Conservation (phyloP, 2,329 filamentous ascomycete genomes). For the Plectosphaerella plurivora region DNA sequence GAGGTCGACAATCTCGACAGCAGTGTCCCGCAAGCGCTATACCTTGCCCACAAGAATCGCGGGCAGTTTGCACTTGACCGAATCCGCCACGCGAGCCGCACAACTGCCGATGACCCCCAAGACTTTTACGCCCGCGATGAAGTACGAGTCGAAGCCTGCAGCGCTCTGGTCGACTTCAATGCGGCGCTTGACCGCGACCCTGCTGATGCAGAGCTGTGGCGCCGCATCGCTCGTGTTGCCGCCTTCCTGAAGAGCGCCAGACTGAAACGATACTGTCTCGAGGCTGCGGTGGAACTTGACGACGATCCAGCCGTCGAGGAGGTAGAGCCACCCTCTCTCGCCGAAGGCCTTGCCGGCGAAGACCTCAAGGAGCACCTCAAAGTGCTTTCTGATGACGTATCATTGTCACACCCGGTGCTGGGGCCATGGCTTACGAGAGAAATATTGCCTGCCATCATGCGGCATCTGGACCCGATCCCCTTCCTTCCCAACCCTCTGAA, state of each 20-base stretch:
- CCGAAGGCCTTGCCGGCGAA: constrained; percentile 59
- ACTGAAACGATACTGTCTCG: constrained; percentile 57
- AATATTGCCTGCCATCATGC: constrained; percentile 46
- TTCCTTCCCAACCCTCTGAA: constrained; percentile 53
- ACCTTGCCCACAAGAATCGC: constrained; percentile 92
- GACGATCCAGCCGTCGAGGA: constrained; percentile 61
- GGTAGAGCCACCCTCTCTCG: constrained; percentile 57
- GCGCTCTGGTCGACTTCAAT: constrained; percentile 52
- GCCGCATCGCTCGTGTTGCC: constrained; percentile 53
- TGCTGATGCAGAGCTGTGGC: constrained; percentile 64
- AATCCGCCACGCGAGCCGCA: constrained; percentile 48
- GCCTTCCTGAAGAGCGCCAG: constrained; percentile 53
- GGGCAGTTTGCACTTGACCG: constrained; percentile 86
- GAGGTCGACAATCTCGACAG: constrained; percentile 72
- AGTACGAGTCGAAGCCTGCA: constrained; percentile 31
- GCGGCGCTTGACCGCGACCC: constrained; percentile 60
- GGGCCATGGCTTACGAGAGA: constrained; percentile 48
- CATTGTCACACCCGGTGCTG: constrained; percentile 58
- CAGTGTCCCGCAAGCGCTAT: constrained; percentile 82
- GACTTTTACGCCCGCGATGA: constrained; percentile 31
- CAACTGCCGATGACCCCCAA: constrained; percentile 15
- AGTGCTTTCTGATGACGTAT: constrained; percentile 49
- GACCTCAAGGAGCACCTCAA: constrained; percentile 53
- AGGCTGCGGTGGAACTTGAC: constrained; percentile 63
- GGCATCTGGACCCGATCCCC: constrained; percentile 56